These are phyloP conservation scores for Metarhizium humberi DNA, from an alignment of 2,329 filamentous ascomycete species.

Conservation along the genomic window DNA sequence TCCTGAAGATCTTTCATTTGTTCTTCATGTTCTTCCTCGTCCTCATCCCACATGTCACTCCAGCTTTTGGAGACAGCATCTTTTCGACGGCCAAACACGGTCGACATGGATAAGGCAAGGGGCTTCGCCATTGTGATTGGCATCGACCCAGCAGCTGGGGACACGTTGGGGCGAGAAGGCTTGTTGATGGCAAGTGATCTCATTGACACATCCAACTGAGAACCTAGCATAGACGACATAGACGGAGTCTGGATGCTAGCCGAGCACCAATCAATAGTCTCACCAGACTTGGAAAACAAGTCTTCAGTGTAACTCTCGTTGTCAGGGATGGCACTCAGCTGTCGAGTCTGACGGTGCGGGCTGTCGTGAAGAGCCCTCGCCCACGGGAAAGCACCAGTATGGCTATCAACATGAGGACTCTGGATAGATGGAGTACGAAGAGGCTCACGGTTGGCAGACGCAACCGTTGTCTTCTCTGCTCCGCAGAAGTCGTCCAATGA, in stretches of 20 bases:
- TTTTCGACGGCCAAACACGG: conserved; percentile 69
- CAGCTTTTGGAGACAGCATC: conserved; percentile 93
- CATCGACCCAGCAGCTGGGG: conserved; percentile 58
- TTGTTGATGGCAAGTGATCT: conserved; percentile 56
- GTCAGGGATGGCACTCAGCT: conserved; percentile 79
- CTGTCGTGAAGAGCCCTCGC: conserved; percentile 77
- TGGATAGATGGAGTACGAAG: conserved; percentile 92
- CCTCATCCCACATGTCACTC: conserved; percentile 97
- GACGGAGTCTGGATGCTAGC: conserved; percentile 69
- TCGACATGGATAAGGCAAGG: conserved; percentile 60
- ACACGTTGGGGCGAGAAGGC: conserved; percentile 31
- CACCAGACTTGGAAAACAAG: conserved; percentile 71
- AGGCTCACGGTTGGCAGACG: conserved; percentile 86
- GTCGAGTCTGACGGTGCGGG: conserved; percentile 58
- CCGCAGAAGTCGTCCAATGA: conserved; percentile 87
- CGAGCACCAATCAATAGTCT: conserved; percentile 68
- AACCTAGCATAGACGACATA: conserved; percentile 75
- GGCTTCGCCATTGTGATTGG: conserved; percentile 75
- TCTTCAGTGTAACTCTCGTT: conserved; percentile 76
- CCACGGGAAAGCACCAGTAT: conserved; percentile 78
- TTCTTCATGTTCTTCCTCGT: conserved; percentile 68
- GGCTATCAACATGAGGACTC: conserved; percentile 66
- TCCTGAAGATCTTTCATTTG: conserved; percentile 48
- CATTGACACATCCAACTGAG: conserved; percentile 72
- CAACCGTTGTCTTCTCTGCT: conserved; percentile 64